Conservation (phyloP, 768 basidiomycete genomes). For the Paxillus involutus region DNA sequence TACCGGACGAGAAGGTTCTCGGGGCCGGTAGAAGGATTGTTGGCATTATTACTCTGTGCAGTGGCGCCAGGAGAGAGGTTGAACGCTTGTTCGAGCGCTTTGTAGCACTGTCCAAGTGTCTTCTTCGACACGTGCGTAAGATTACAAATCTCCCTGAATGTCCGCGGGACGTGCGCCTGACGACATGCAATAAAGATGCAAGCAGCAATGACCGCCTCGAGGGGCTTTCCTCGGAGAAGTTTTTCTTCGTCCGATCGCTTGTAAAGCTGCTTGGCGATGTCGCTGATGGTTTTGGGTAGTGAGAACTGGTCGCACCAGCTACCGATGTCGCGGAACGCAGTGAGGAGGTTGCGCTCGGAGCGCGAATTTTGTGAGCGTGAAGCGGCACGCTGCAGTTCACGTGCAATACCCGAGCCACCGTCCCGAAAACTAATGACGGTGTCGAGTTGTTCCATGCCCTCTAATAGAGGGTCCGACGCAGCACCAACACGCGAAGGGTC, state of each 20-base stretch:
- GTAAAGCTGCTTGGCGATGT: slow-evolving; percentile 96
- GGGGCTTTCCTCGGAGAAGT: slow-evolving; percentile 84
- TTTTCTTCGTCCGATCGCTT: slow-evolving; percentile 97
- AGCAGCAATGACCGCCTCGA: slow-evolving; percentile 93
- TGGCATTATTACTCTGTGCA: slow-evolving; percentile 41
- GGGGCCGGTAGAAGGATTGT: slow-evolving; percentile 60
- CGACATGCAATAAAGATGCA: slow-evolving; percentile 98
- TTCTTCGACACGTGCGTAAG: slow-evolving; percentile 95
- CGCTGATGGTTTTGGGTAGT: slow-evolving; percentile 89
- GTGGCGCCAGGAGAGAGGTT: slow-evolving; percentile 83
- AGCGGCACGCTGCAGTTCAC: slow-evolving; percentile 90
- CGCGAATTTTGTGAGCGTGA: slow-evolving; percentile 77
- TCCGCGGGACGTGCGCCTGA: slow-evolving; percentile 92
- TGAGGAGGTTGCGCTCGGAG: slow-evolving; percentile 80
- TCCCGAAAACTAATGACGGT: slow-evolving; percentile 96
- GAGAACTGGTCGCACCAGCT: slow-evolving; percentile 96
- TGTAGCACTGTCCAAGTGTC: slow-evolving; percentile 90
- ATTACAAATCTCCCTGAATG: slow-evolving; percentile 94
- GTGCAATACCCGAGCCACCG: slow-evolving; percentile 89
- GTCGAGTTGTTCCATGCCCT: slow-evolving; percentile 92
- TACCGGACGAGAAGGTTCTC: slow-evolving; percentile 91
- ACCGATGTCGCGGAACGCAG: slow-evolving; percentile 88
- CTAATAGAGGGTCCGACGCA: slow-evolving; percentile 88
- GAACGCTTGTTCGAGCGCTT: slow-evolving; percentile 84
- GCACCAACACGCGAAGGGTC: slow-evolving; percentile 99